Conservation (phyloP, 371 early-diverging fungal genomes). For the Chytridium lagenaria region DNA sequence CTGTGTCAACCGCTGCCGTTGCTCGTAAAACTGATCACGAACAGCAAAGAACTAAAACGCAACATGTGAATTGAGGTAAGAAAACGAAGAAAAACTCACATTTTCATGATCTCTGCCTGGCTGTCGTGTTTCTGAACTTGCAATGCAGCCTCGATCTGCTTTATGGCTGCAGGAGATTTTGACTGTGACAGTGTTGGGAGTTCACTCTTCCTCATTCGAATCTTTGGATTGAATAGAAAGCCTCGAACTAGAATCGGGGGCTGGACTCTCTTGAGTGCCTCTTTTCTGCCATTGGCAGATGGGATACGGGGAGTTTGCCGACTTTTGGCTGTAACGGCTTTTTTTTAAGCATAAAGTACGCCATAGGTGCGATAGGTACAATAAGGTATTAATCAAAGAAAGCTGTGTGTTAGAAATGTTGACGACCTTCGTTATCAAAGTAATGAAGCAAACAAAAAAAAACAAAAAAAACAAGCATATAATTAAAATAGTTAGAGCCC, state of each 20-base stretch:
- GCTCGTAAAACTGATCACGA: slow-evolving; percentile 54
- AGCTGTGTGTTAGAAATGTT: too few relatives aligned
- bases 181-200: slow-evolving; percentile 6
- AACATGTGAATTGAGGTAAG: too few relatives aligned
- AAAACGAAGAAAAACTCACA: too few relatives aligned
- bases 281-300: neutral
- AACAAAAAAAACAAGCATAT: too few relatives aligned
- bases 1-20: slow-evolving; percentile 47
- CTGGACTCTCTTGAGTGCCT: neutral
- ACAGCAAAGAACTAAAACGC: slow-evolving; percentile 53
- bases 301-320: neutral
- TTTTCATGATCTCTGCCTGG: slow-evolving; percentile 41
- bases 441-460: too few relatives aligned
- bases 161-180: slow-evolving; percentile 27
- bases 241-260: neutral
- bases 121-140: slow-evolving; percentile 38
- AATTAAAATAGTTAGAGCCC: neutral
- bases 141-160: slow-evolving; percentile 48
- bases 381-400: too few relatives aligned
- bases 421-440: too few relatives aligned
- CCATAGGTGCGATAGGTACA: too few relatives aligned
- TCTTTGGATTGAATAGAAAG: slow-evolving; percentile 13
- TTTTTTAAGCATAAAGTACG: neutral
- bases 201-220: neutral
- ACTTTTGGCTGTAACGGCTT: neutral